These are phyloP conservation scores for Edaphochlamys debaryana DNA, from an alignment of 139 green algal species.

Conservation along the genomic window DNA sequence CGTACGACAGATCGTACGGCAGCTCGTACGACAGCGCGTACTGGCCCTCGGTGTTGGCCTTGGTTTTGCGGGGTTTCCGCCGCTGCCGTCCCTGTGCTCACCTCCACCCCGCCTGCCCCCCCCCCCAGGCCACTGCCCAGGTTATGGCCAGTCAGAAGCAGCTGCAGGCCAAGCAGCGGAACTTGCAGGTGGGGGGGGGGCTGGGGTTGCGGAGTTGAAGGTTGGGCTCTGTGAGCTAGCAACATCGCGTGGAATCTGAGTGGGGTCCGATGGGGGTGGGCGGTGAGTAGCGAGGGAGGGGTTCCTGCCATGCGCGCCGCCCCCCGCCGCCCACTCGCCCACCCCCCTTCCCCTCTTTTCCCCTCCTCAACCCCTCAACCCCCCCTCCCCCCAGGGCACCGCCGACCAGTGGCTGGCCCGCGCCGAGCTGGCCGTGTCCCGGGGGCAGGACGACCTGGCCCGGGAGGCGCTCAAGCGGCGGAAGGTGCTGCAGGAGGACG, in stretches of 20 bases:
- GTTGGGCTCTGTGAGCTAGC: too few species aligned
- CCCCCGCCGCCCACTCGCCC: too few species aligned
- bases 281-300: too few species aligned
- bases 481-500: slow-evolving; percentile 83
- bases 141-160: slow-evolving; percentile 89
- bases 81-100: too few species aligned
- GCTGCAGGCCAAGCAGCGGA: slow-evolving; percentile 81
- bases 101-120: not conserved
- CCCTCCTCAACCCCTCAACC: not conserved
- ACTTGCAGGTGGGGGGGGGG: slow-evolving; percentile 10
- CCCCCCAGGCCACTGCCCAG: slow-evolving; percentile 62
- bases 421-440: slow-evolving; percentile 90
- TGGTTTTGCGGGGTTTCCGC: too few species aligned
- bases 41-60: not conserved
- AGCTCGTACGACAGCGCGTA: too few species aligned
- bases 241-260: too few species aligned
- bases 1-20: not conserved
- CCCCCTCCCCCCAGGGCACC: not conserved
- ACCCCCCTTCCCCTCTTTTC: too few species aligned
- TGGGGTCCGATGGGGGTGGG: too few species aligned
- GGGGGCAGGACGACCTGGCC: slow-evolving; percentile 94
- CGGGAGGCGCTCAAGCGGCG: slow-evolving; percentile 88
- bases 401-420: slow-evolving; percentile 69
- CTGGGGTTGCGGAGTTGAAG: not conserved
- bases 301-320: too few species aligned